Evolutionary conservation across 2,329 filamentous ascomycete genomes (phyloP), one percentile per base, ranked within the genome.

Genomic region (Ophiosphaerella herpotricha): DNA sequence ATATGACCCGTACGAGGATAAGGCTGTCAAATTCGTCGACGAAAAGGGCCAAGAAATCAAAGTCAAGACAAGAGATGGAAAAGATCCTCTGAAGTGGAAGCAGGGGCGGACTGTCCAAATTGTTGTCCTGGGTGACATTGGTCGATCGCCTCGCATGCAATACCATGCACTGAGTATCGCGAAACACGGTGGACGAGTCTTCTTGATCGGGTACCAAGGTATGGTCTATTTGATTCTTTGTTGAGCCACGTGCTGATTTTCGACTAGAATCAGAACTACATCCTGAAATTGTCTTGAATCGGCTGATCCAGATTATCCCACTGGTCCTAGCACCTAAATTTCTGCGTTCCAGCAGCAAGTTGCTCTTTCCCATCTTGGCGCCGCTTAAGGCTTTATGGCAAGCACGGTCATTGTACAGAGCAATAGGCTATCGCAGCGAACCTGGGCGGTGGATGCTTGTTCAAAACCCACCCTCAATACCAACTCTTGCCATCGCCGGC

Each of bases 91-190:
- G 16, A 38, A 46, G 24, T 66, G 54, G 44, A 71, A 68, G 42
- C 60, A 64, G 33, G 75, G 80, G 50, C 74, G 77, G 32, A 82
- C 80, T 0, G 82, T 93, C 37, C 91, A 96, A 73, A 85, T 99
- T 44, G 81, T 99, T 13, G 94, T 99, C 14, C 82, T 99, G 24
- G 94, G 94, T 38, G 94, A 99, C 68, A 92, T 99, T 71, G 94
- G 94, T 34, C 85, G 92, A 39, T 97, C 93, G 70, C 94, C 94
- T 42, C 90, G 94, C 48, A 99, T 99, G 93, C 92, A 97, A 70
- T 97, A 99, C 66, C 94, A 99, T 81, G 93, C 93, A 16, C 79
- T 96, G 61, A 97, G 93, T 71, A 86, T 97, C 65, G 90, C 91
- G 35, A 89, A 87, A 64, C 86, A 91, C 67, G 90, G 90, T 21